These are phyloP conservation scores for Penicillium egyptiacum DNA, from an alignment of 495 filamentous ascomycete genomes.

Conservation along the genomic window DNA sequence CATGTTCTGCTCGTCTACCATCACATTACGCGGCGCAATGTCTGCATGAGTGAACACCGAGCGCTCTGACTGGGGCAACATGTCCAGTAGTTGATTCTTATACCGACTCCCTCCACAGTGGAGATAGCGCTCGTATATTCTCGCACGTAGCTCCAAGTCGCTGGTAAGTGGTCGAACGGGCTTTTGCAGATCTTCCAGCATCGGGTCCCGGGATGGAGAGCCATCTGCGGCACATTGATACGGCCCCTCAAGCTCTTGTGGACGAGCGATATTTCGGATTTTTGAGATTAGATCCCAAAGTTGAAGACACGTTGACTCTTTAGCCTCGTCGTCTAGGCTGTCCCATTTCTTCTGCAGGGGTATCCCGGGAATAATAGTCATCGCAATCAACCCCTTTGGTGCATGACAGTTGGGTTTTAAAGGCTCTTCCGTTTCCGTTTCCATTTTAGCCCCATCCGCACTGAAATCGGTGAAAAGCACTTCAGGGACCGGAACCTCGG, in stretches of 20 bases:
- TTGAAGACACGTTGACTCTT: slow-evolving; percentile 35
- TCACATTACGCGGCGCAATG: slow-evolving; percentile 36
- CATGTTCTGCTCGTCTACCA: slow-evolving; percentile 35
- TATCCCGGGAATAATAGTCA: slow-evolving; percentile 26
- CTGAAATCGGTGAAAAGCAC: slow-evolving; percentile 11
- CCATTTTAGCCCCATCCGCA: background rate
- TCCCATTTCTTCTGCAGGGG: slow-evolving; percentile 31
- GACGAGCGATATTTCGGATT: slow-evolving; percentile 29
- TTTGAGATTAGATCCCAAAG: slow-evolving; percentile 34
- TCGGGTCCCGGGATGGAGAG: slow-evolving; percentile 30
- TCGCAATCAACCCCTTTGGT: slow-evolving; percentile 17
- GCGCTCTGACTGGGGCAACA: slow-evolving; percentile 33
- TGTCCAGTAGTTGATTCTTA: slow-evolving; percentile 29
- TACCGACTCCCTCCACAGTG: slow-evolving; percentile 31
- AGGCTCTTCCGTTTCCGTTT: background rate
- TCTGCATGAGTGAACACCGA: slow-evolving; percentile 34
- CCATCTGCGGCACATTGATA: slow-evolving; percentile 40
- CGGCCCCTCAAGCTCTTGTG: slow-evolving; percentile 23
- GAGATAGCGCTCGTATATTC: slow-evolving; percentile 42
- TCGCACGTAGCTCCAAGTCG: slow-evolving; percentile 33
- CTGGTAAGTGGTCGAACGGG: slow-evolving; percentile 29
- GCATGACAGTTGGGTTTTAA: slow-evolving; percentile 3
- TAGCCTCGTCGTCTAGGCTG: slow-evolving; percentile 27
- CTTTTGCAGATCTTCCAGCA: slow-evolving; percentile 33
- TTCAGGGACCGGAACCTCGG: slow-evolving; percentile 30